Conservation (phyloP, 1,139 yeast species). For the Saccharomyces hybrid region DNA sequence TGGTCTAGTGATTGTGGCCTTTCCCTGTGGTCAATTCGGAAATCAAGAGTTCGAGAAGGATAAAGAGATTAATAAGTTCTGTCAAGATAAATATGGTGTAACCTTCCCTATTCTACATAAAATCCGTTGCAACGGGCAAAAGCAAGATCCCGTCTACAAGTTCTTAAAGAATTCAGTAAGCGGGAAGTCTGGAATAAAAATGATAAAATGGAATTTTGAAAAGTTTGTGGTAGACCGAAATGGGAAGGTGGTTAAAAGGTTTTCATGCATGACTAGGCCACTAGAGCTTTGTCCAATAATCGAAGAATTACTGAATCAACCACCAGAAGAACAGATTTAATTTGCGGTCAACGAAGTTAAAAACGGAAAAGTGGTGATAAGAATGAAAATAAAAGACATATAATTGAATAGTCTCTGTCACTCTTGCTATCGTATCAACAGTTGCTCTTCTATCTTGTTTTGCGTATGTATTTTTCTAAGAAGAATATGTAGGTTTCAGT, state of each 20-base stretch:
- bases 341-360: neutral
- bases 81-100: conserved; percentile 56
- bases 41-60: conserved; percentile 68
- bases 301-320: neutral
- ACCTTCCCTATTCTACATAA: conserved; percentile 54
- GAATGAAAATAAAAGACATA: too few relatives aligned
- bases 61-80: conserved; percentile 47
- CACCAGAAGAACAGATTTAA: neutral
- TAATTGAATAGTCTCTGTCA: neutral
- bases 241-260: conserved; percentile 62
- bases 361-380: neutral
- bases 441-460: neutral
- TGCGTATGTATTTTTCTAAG: neutral
- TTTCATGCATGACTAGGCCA: conserved; percentile 59
- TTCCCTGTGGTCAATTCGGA: conserved; percentile 82
- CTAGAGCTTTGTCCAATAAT: conserved; percentile 1
- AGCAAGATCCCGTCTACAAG: conserved; percentile 63
- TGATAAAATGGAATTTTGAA: conserved; percentile 79
- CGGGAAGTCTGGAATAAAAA: conserved; percentile 53
- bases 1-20: conserved; percentile 68
- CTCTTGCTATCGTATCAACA: neutral
- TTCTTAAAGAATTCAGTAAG: conserved; percentile 55
- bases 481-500: neutral
- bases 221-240: conserved; percentile 59
- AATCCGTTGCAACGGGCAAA: conserved; percentile 71